A percentile compares a stretch with the other conserved stretches of the same genome.
These are phyloP conservation scores for Aspergillus affinis DNA, from an alignment of 495 filamentous ascomycete species.

Conservation along the genomic window DNA sequence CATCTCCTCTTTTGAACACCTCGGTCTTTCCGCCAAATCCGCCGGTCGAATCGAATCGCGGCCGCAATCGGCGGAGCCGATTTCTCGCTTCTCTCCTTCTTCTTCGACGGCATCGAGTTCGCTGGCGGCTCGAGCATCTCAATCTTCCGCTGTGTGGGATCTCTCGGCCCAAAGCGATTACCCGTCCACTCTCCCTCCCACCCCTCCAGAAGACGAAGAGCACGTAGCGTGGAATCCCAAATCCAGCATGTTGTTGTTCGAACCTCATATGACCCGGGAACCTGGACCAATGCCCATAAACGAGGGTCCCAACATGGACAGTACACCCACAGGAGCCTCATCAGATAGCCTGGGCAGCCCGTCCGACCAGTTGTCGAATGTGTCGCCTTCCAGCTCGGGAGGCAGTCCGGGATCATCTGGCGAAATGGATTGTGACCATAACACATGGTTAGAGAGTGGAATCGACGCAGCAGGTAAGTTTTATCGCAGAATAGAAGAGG, in stretches of 20 bases:
- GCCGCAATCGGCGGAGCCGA: conserved; percentile 37
- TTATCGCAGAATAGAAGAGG: neutral
- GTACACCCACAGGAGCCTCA: conserved; percentile 23
- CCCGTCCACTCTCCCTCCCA: conserved; percentile 38
- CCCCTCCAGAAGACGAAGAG: conserved; percentile 46
- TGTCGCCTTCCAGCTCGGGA: conserved; percentile 36
- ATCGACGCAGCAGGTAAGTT: conserved; percentile 43
- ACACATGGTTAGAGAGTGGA: conserved; percentile 46
- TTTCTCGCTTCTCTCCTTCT: conserved; percentile 35
- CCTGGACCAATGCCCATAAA: conserved; percentile 37
- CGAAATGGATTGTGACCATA: conserved; percentile 42
- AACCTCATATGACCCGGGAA: conserved; percentile 28
- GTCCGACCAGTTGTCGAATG: conserved; percentile 36
- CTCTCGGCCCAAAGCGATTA: conserved; percentile 35
- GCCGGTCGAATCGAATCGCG: conserved; percentile 31
- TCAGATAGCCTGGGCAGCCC: conserved; percentile 36
- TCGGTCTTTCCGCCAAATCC: conserved; percentile 31
- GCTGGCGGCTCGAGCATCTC: conserved; percentile 27
- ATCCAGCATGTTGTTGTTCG: conserved; percentile 37
- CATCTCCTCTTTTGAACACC: conserved; percentile 42
- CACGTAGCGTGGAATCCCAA: conserved; percentile 40
- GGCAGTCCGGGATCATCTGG: conserved; percentile 37
- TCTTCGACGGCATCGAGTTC: conserved; percentile 38
- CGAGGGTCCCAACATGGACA: conserved; percentile 37
- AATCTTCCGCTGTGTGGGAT: conserved; percentile 30